A percentile compares a stretch with the other conserved stretches of the same genome.
Evolutionary conservation across 257 asterid species (phyloP).

Genomic region (Capsicum chinense): DNA sequence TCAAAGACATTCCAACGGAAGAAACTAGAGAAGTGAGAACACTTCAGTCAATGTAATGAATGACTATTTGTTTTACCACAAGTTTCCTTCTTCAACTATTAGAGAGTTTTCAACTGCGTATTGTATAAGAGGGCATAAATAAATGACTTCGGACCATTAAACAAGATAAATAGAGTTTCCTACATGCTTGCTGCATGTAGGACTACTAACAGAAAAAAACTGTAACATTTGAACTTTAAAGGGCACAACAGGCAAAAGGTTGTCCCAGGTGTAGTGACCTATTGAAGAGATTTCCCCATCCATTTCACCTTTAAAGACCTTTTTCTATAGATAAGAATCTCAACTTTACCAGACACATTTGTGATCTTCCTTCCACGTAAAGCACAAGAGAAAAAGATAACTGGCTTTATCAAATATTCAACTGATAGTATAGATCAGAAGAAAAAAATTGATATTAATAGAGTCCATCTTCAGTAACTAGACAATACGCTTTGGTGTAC

Average conservation of each 20-base stretch:
- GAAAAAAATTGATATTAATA: neutral
- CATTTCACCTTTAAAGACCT: neutral
- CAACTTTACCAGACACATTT: slow-evolving; percentile 5
- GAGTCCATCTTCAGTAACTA: slow-evolving; percentile 22
- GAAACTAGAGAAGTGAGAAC: slow-evolving; percentile 1
- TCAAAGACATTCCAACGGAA: slow-evolving; percentile 3
- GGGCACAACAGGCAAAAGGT: slow-evolving; percentile 14
- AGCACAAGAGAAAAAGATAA: slow-evolving; percentile 1
- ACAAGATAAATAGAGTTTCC: slow-evolving; percentile 19
- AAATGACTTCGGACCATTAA: neutral
- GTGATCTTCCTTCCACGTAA: slow-evolving; percentile 8
- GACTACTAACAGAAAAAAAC: no score
- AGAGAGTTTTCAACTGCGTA: neutral
- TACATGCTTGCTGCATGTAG: neutral
- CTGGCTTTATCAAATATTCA: slow-evolving; percentile 1
- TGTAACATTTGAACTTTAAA: slow-evolving; percentile 4
- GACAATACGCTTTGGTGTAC: neutral
- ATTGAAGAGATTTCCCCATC: neutral
- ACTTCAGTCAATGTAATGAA: neutral
- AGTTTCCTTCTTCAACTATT: neutral
- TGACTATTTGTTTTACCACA: slow-evolving; percentile 15
- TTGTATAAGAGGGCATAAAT: neutral
- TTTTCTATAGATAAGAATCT: neutral
- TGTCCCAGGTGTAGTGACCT: slow-evolving; percentile 20
- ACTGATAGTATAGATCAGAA: neutral